Conservation (phyloP, 345 rosid species). For the Syzygium aromaticum region DNA sequence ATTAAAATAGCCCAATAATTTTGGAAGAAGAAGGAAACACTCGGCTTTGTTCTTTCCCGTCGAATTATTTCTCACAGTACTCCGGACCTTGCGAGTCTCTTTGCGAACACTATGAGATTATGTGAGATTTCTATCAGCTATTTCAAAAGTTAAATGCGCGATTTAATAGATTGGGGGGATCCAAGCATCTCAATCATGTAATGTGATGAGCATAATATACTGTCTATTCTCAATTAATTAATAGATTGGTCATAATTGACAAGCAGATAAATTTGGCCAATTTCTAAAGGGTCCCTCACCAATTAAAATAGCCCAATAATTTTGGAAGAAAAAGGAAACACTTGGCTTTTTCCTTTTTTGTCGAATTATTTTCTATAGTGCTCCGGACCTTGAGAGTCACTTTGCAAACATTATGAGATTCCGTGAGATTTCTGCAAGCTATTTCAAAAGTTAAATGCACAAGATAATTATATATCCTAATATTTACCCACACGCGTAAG, state of each 20-base stretch:
- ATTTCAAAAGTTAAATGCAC: not conserved
- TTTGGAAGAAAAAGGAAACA: not conserved
- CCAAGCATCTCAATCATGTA: too few relatives aligned
- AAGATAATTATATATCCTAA: not conserved
- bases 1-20: not conserved
- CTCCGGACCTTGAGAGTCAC: not conserved
- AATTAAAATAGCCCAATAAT: not conserved
- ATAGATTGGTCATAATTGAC: not conserved
- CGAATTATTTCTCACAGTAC: not conserved
- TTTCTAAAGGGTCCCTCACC: not conserved
- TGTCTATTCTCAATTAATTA: not conserved
- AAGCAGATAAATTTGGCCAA: not conserved
- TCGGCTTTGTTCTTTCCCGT: not conserved
- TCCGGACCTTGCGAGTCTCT: not conserved
- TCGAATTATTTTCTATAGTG: not conserved
- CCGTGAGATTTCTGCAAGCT: fast-evolving
- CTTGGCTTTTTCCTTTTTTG: not conserved
- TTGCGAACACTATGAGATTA: fast-evolving
- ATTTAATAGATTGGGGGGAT: too few relatives aligned
- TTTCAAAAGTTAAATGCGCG: not conserved
- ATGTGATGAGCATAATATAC: too few relatives aligned
- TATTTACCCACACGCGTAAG: fast-evolving
- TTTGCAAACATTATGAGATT: fast-evolving
- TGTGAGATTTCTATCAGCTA: fast-evolving
- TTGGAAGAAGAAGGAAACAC: not conserved